Evolutionary conservation across 2,329 filamentous ascomycete species (phyloP).

Genomic region (Pseudogymnoascus sp.): DNA sequence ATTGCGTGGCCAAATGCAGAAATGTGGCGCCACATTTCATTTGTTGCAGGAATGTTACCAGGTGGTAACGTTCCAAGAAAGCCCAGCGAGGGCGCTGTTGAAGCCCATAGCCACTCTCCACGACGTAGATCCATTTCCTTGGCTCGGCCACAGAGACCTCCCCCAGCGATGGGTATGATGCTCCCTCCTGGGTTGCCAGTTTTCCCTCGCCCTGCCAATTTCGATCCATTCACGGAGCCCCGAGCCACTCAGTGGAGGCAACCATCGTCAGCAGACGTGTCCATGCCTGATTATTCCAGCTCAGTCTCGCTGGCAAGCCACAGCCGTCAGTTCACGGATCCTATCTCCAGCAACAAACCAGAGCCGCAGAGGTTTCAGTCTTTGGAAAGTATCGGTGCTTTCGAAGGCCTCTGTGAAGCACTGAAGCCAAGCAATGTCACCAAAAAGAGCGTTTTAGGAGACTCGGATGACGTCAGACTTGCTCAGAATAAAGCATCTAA

Average conservation of each 20-base stretch:
- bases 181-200: slow-evolving; percentile 17
- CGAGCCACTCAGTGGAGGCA: slow-evolving; percentile 24
- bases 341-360: slow-evolving; percentile 20
- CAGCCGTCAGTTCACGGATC: slow-evolving; percentile 28
- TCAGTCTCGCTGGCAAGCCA: slow-evolving; percentile 27
- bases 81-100: slow-evolving; percentile 39
- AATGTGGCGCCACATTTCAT: slow-evolving; percentile 55
- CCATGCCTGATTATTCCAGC: slow-evolving; percentile 41
- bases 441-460: slow-evolving; percentile 16
- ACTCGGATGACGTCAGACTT: not conserved
- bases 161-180: slow-evolving; percentile 27
- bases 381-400: slow-evolving; percentile 22
- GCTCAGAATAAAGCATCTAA: not conserved
- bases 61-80: slow-evolving; percentile 29
- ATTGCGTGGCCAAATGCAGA: slow-evolving; percentile 74
- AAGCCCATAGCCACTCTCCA: slow-evolving; percentile 59
- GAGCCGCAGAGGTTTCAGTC: slow-evolving; percentile 19
- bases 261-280: slow-evolving; percentile 35
- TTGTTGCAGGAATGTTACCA: slow-evolving; percentile 28
- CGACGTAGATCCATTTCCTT: slow-evolving; percentile 30
- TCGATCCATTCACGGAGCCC: slow-evolving; percentile 37
- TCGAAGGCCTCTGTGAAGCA: slow-evolving; percentile 26
- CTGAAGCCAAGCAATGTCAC: slow-evolving; percentile 25
- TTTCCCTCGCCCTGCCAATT: slow-evolving; percentile 27
- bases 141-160: slow-evolving; percentile 17